Evolutionary conservation across 768 basidiomycete species (phyloP).

Genomic region (Sistotremastrum suecicum): DNA sequence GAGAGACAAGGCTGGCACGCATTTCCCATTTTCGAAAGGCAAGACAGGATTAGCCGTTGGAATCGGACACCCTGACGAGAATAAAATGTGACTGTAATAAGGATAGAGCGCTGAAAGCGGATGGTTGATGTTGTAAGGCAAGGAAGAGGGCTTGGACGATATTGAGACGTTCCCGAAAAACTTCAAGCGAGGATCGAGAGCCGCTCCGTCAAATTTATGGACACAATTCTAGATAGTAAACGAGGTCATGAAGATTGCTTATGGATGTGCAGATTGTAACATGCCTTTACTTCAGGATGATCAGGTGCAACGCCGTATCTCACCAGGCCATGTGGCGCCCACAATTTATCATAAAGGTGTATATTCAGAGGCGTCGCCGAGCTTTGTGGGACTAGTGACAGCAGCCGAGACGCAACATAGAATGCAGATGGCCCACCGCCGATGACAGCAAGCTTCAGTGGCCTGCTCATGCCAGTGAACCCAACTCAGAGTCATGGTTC

Average conservation of each 20-base stretch:
- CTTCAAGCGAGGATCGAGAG: constrained; percentile 63
- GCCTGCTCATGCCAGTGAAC: background rate
- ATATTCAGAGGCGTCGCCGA: constrained; percentile 32
- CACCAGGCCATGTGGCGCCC: constrained; percentile 90
- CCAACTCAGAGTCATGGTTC: too few species aligned
- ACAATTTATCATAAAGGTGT: constrained; percentile 85
- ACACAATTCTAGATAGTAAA: constrained; percentile 68
- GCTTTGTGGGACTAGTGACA: constrained; percentile 40
- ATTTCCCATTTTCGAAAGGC: constrained; percentile 30
- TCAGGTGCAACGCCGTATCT: constrained; percentile 96
- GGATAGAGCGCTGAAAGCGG: constrained; percentile 45
- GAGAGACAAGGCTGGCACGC: constrained; percentile 62
- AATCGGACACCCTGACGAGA: constrained; percentile 74
- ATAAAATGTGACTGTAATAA: constrained; percentile 75
- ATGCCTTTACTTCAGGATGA: constrained; percentile 94
- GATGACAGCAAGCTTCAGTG: constrained; percentile 72
- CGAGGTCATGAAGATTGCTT: constrained; percentile 5
- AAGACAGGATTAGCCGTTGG: constrained; percentile 44
- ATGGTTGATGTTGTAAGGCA: constrained; percentile 40
- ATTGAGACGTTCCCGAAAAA: constrained; percentile 85
- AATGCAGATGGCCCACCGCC: constrained; percentile 97
- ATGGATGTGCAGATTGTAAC: constrained; percentile 3
- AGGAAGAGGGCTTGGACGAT: constrained; percentile 26
- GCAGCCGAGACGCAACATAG: constrained; percentile 80
- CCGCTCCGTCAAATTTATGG: constrained; percentile 80